Conservation (phyloP, 352 stramenopile species). For the Phytophthora tubulina region DNA sequence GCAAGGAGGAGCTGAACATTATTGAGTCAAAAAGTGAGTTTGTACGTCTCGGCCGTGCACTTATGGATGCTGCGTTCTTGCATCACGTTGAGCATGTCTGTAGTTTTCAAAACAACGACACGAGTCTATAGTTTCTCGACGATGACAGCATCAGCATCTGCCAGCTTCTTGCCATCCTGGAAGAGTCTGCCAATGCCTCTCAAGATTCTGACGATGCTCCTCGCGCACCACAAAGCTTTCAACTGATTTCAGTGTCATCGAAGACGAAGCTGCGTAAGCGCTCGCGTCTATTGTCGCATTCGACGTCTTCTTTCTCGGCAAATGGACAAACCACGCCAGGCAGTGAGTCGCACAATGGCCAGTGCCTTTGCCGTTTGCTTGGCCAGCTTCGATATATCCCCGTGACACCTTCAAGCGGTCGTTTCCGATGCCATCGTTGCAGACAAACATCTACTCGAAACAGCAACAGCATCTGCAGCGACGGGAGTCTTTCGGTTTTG, state of each 20-base stretch:
- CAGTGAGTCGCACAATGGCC: conserved; percentile 1
- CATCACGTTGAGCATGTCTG: conserved; percentile 53
- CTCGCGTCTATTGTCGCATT: conserved; percentile 26
- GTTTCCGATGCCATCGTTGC: conserved; percentile 6
- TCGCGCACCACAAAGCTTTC: conserved; percentile 4
- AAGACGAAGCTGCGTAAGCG: conserved; percentile 31
- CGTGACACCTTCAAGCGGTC: conserved; percentile 16
- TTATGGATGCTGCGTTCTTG: conserved; percentile 71
- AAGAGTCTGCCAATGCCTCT: conserved; percentile 25
- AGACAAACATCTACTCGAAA: conserved; percentile 9
- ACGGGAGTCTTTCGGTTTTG: conserved; percentile 6
- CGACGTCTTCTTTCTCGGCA: conserved; percentile 22
- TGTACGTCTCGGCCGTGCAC: conserved; percentile 53
- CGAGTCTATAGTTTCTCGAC: conserved; percentile 55
- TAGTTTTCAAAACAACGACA: conserved; percentile 32
- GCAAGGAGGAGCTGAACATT: conserved; percentile 43
- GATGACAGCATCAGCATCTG: conserved; percentile 47
- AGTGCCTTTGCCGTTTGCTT: conserved; percentile 23
- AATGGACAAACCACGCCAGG: conserved; percentile 14
- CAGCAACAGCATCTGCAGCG: conserved; percentile 27
- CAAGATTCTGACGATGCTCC: conserved; percentile 18
- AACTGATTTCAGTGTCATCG: conserved; percentile 3
- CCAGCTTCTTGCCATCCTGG: conserved; percentile 47
- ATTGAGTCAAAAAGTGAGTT: conserved; percentile 39
- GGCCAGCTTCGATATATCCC: conserved; percentile 19